Conservation (phyloP, 1,284 basidiomycete species). For the Boletellus dicymbophilus region DNA sequence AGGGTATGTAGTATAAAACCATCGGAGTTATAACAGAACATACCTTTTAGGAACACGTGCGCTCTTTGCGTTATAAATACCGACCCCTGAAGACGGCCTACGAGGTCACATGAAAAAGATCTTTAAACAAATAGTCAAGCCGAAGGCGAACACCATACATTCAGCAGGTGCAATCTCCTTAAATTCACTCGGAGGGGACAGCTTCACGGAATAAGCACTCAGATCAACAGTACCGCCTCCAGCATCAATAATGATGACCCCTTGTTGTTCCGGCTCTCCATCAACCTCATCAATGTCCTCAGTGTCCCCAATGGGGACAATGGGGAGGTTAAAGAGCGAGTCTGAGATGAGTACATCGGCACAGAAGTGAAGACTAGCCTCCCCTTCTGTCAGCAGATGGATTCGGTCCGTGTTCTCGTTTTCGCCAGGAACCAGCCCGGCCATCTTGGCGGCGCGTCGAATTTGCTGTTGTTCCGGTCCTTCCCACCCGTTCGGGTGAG, state of each 20-base stretch:
- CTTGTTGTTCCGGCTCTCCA: constrained; percentile 29
- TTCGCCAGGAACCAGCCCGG: constrained; percentile 29
- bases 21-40: not conserved
- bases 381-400: constrained; percentile 51
- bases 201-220: constrained; percentile 42
- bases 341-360: constrained; percentile 29
- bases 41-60: constrained; percentile 35
- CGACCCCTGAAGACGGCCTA: constrained; percentile 37
- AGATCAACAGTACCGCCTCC: constrained; percentile 61
- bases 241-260: constrained; percentile 54
- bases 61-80: constrained; percentile 46
- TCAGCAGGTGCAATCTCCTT: constrained; percentile 41
- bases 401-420: constrained; percentile 32
- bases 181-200: constrained; percentile 30
- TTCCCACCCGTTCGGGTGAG: constrained; percentile 49
- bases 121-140: not conserved
- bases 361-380: constrained; percentile 51
- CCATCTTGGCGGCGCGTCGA: constrained; percentile 33
- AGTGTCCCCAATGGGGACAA: constrained; percentile 7
- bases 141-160: constrained; percentile 34
- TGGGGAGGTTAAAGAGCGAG: constrained; percentile 15
- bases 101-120: not conserved
- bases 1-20: constrained; percentile 4
- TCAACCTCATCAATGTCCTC: constrained; percentile 19
- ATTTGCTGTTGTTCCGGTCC: constrained; percentile 28